Evolutionary conservation across 1,139 yeast species (phyloP).

Genomic region (Suhomyces chickasaworum): DNA sequence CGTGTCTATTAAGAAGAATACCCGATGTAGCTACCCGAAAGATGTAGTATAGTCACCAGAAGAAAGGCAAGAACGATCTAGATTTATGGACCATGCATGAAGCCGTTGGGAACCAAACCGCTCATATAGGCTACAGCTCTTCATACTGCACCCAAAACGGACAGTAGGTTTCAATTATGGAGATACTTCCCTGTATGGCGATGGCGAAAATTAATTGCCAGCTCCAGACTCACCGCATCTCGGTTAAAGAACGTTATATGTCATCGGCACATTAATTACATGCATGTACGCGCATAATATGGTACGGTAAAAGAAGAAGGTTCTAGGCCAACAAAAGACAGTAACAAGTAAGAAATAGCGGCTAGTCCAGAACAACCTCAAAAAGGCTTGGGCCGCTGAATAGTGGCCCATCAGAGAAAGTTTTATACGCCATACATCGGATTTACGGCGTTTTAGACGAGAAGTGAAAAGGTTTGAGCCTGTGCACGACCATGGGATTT

Average conservation of each 20-base stretch:
- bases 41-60: background rate
- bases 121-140: background rate
- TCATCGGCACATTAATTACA: conserved; percentile 4
- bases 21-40: too few relatives aligned
- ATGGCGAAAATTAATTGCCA: background rate
- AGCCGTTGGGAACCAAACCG: background rate
- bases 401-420: background rate
- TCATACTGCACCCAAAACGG: background rate
- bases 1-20: too few relatives aligned
- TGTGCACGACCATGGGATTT: background rate
- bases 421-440: background rate
- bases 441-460: background rate
- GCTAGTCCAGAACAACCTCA: background rate
- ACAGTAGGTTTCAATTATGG: background rate
- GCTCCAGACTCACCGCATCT: background rate
- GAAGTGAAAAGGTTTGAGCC: background rate
- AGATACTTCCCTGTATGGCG: background rate
- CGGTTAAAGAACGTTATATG: conserved; percentile 4
- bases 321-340: background rate
- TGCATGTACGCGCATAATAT: conserved; percentile 1
- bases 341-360: background rate
- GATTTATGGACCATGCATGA: background rate
- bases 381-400: background rate
- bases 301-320: background rate
- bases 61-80: background rate